phyloP scores from a whole-genome alignment of 2,329 filamentous ascomycete genomes.

The Neonectria sp. region DNA sequence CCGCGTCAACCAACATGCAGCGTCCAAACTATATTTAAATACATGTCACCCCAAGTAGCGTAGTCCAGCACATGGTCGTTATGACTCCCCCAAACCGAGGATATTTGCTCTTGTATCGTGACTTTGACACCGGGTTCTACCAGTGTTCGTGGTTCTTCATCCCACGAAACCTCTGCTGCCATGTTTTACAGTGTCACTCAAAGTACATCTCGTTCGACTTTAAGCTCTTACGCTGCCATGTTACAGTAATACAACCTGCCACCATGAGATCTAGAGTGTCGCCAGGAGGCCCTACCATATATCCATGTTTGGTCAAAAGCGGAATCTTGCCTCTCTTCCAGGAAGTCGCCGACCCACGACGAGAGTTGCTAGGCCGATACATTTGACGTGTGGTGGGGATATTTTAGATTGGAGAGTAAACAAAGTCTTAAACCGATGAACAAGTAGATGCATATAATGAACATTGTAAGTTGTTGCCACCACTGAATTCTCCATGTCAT shows the following conservation, averaged over 20 bases:
- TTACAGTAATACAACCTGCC: background rate
- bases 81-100: no score
- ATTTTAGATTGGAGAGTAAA: no score
- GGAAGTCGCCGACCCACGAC: background rate
- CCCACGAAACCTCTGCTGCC: background rate
- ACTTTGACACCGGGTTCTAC: no score
- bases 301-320: background rate
- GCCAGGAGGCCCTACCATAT: no score
- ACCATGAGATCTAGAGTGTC: background rate
- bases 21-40: no score
- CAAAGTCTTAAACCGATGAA: no score
- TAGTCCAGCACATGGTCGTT: no score
- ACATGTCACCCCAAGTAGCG: no score
- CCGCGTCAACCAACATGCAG: no score
- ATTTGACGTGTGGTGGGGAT: background rate
- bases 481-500: background rate
- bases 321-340: background rate
- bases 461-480: background rate
- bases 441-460: no score
- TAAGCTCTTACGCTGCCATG: background rate
- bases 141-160: background rate
- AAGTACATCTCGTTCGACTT: background rate
- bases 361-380: background rate
- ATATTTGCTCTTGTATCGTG: no score
- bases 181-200: background rate